phyloP scores from a whole-genome alignment of 1,284 basidiomycete species.

The Hemileia vastatrix region DNA sequence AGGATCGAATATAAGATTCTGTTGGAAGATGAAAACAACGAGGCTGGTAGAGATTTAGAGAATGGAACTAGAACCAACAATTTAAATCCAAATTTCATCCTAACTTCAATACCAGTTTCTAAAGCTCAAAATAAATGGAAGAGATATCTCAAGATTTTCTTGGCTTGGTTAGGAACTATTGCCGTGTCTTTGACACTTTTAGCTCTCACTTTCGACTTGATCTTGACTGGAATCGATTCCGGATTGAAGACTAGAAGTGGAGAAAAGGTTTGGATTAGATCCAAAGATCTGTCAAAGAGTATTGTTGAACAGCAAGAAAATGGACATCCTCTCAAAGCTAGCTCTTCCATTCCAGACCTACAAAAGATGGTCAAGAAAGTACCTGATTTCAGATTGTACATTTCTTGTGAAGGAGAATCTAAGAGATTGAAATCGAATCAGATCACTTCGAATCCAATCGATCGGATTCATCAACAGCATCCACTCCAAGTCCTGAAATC shows the following conservation, averaged over 20 bases:
- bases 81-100: constrained; percentile 1
- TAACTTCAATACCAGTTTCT: constrained; percentile 19
- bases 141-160: constrained; percentile 26
- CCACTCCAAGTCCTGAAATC: constrained; percentile 14
- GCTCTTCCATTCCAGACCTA: no score
- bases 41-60: background rate
- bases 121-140: constrained; percentile 28
- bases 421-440: no score
- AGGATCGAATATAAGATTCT: background rate
- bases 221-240: constrained; percentile 30
- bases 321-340: background rate
- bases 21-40: background rate
- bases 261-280: background rate
- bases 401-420: no score
- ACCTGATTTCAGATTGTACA: no score
- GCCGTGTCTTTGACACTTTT: constrained; percentile 24
- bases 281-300: background rate
- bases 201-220: constrained; percentile 27
- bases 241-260: constrained; percentile 23
- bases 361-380: background rate
- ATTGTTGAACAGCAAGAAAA: background rate
- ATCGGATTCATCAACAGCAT: constrained; percentile 26
- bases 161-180: constrained; percentile 26
- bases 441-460: constrained; percentile 27
- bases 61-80: background rate